These are phyloP conservation scores for Aspergillus sp. DNA, from an alignment of 2,329 filamentous ascomycete species.

Conservation along the genomic window DNA sequence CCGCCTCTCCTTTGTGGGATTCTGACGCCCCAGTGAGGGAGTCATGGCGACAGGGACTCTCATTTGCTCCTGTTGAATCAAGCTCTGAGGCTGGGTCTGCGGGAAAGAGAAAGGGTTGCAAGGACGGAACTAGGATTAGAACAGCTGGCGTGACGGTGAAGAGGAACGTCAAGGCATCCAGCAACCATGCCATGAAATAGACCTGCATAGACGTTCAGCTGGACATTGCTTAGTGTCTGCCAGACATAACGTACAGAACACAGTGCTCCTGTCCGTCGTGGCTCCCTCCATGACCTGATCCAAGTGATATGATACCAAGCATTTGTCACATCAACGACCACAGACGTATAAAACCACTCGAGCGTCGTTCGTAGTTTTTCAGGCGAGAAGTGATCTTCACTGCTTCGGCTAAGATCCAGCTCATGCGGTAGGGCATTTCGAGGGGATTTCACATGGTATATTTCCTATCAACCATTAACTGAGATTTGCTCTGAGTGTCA, in stretches of 20 bases:
- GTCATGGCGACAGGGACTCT: constrained; percentile 48
- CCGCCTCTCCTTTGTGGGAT: constrained; percentile 76
- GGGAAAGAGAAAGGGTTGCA: constrained; percentile 66
- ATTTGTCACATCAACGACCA: constrained; percentile 64
- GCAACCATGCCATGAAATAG: constrained; percentile 65
- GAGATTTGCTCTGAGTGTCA: no score
- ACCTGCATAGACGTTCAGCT: constrained; percentile 26
- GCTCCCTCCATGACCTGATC: constrained; percentile 76
- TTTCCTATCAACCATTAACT: constrained; percentile 48
- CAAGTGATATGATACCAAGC: constrained; percentile 71
- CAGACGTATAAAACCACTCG: constrained; percentile 78
- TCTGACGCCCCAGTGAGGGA: constrained; percentile 77
- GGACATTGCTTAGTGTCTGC: background rate
- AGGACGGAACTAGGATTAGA: constrained; percentile 63
- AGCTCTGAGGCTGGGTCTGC: constrained; percentile 63
- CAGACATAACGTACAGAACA: constrained; percentile 45
- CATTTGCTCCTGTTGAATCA: constrained; percentile 52
- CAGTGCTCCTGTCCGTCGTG: constrained; percentile 64
- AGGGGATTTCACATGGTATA: constrained; percentile 69
- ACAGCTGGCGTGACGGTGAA: constrained; percentile 58
- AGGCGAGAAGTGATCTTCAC: constrained; percentile 79
- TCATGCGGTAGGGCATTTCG: constrained; percentile 58
- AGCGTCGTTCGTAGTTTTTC: constrained; percentile 76
- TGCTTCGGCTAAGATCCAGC: constrained; percentile 75
- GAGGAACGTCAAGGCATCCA: constrained; percentile 66